These are phyloP conservation scores for Schoenoplectus tabernaemontani DNA, from an alignment of 202 grass and related monocot species.

Conservation along the genomic window DNA sequence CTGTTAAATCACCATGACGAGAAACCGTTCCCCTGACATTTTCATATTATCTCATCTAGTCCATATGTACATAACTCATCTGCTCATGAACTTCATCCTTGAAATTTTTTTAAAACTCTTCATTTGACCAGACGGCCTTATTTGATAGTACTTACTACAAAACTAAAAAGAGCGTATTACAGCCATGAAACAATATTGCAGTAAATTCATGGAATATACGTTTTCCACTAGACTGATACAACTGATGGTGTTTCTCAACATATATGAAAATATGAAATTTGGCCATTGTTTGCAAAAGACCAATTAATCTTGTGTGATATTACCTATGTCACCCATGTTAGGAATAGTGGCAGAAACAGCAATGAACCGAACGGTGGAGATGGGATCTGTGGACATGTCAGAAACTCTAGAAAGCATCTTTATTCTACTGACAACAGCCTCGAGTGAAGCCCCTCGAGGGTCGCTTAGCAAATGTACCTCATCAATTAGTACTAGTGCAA, in stretches of 20 bases:
- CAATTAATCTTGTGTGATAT: not conserved
- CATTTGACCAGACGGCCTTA: not conserved
- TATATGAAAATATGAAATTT: not conserved
- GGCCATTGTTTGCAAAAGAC: not conserved
- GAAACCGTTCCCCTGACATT: not conserved
- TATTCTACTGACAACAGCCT: slow-evolving; percentile 86
- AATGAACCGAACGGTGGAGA: slow-evolving; percentile 71
- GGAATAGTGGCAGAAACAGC: slow-evolving; percentile 91
- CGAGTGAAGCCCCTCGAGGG: slow-evolving; percentile 77
- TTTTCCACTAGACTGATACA: not conserved
- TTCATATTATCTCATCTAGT: not conserved
- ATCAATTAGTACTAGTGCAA: slow-evolving; percentile 83
- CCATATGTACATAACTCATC: not conserved
- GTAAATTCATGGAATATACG: not conserved
- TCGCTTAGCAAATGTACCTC: slow-evolving; percentile 95
- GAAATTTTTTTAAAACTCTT: not conserved
- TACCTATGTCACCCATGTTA: slow-evolving; percentile 88
- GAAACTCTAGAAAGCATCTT: slow-evolving; percentile 77
- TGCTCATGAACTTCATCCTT: not conserved
- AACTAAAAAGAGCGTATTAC: not conserved
- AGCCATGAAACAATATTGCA: not conserved
- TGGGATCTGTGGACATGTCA: slow-evolving; percentile 51
- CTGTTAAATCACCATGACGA: not conserved
- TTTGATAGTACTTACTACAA: not conserved
- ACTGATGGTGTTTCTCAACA: not conserved